Base-by-base conservation (phyloP, 768 basidiomycete genomes). In the Suillus variegatus region DNA sequence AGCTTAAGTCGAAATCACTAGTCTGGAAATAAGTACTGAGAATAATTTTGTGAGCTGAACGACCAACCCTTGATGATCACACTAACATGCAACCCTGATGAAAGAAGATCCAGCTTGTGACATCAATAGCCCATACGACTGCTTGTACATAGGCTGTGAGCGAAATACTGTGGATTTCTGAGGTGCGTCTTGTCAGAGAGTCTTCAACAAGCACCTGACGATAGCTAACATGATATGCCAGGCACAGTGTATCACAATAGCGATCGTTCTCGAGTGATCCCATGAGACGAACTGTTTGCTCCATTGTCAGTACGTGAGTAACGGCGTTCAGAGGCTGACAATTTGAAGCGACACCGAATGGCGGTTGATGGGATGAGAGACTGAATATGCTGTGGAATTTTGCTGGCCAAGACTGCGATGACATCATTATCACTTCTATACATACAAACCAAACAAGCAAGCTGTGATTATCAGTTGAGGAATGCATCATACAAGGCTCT, bases 401-500 rank as follows among this genome's bases (percentile, higher is more conserved):
- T 40, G 12, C 2, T 25, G 9, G 40, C 22, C 5, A 41, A 18
- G 18, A 40, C 22, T 57, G 8, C 22, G n/a, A 56, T 14, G 12
- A 16, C 13, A 22, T 25, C 56, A 41, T 60, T 7, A 16, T 58
- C 25, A 40, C 57, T 60, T 60, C 57, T 25, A 60, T 60, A 41
- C 40, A 28, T 60, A 4, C 18, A 28, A 41, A 58, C 5, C 10
- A 56, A 28, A 58, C 22, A 38, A 38, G n/a, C 32, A 46, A n/a
- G 16, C 16, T 25, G 18, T 32, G 13, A 38, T 1, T 10, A 22
- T 41, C 52, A 65, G 58, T 76, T 69, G 16, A 76, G 41, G 64
- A 72, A 78, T 51, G 70, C 71, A 44, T 72, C 69, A 69, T 81
- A 86, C 32, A 80, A 80, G 28, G 76, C 73, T 67, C 76, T 75